A percentile compares a stretch with the other conserved stretches of the same genome.
These are phyloP conservation scores for Zymoseptoria crescenta DNA, from an alignment of 2,329 filamentous ascomycete species.

Conservation along the genomic window DNA sequence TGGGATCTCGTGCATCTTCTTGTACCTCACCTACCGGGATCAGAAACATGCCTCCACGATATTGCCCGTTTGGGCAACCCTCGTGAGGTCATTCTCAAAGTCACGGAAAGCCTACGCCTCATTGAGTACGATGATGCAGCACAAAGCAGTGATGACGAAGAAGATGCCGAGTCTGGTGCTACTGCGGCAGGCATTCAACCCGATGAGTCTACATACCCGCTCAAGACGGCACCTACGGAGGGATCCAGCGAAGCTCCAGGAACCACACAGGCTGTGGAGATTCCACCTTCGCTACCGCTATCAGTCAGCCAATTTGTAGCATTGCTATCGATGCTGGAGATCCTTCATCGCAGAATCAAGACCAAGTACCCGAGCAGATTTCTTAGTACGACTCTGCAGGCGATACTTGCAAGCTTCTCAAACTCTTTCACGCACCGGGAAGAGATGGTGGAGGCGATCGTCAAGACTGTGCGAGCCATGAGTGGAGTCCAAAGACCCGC, in stretches of 20 bases:
- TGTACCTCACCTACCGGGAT: conserved; percentile 55
- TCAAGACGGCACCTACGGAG: conserved; percentile 20
- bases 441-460: conserved; percentile 61
- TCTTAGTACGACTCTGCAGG: conserved; percentile 66
- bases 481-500: conserved; percentile 60
- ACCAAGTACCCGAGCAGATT: conserved; percentile 73
- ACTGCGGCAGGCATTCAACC: conserved; percentile 12
- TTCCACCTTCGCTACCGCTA: conserved; percentile 31
- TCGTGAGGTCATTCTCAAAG: conserved; percentile 71
- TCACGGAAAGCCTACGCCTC: conserved; percentile 62
- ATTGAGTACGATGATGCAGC: conserved; percentile 44
- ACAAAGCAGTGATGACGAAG: conserved; percentile 46
- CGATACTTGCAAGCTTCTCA: conserved; percentile 60
- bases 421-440: conserved; percentile 47
- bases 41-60: conserved; percentile 63
- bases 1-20: conserved; percentile 78
- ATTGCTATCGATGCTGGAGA: conserved; percentile 62
- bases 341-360: conserved; percentile 65
- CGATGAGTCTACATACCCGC: conserved; percentile 22
- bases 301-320: conserved; percentile 55
- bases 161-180: conserved; percentile 13
- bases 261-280: conserved; percentile 25
- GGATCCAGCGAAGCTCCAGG: conserved; percentile 2
- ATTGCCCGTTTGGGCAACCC: conserved; percentile 73
- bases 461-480: conserved; percentile 63